Conservation (phyloP, 2,329 filamentous ascomycete species). For the Diaporthe ampelina region DNA sequence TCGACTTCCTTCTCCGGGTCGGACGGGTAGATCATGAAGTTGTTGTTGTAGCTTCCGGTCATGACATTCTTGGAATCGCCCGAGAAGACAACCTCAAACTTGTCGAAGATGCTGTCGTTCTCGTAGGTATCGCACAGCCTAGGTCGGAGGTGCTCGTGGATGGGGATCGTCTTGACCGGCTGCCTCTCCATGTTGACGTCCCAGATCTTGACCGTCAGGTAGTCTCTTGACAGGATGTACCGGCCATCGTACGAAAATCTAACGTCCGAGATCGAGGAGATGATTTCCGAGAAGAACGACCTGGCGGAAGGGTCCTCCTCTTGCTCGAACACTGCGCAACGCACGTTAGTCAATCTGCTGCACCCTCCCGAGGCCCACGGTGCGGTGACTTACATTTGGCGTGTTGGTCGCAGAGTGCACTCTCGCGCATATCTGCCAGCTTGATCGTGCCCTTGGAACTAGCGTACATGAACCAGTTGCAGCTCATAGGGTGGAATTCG, state of each 20-base stretch:
- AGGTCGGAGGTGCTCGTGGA: slow-evolving; percentile 95
- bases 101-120: slow-evolving; percentile 99
- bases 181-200: slow-evolving; percentile 99
- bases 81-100: slow-evolving; percentile 99
- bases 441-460: slow-evolving; percentile 99
- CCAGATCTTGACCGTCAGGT: slow-evolving; percentile 99
- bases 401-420: slow-evolving; percentile 94
- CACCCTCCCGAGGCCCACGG: slow-evolving; percentile 38
- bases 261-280: slow-evolving; percentile 98
- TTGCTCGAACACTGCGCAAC: slow-evolving; percentile 88
- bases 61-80: slow-evolving; percentile 99
- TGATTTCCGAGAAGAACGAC: slow-evolving; percentile 99
- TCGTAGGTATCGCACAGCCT: slow-evolving; percentile 98
- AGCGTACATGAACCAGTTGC: slow-evolving; percentile 99
- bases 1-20: slow-evolving; percentile 97
- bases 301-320: slow-evolving; percentile 97
- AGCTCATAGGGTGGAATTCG: slow-evolving; percentile 96
- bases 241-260: slow-evolving; percentile 96
- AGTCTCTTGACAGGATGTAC: slow-evolving; percentile 97
- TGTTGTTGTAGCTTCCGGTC: slow-evolving; percentile 99
- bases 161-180: slow-evolving; percentile 97
- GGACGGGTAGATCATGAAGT: slow-evolving; percentile 99
- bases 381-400: slow-evolving; percentile 80
- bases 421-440: slow-evolving; percentile 97
- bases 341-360: neutral